These are phyloP conservation scores for Talaromyces sp. DNA, from an alignment of 2,329 filamentous ascomycete species.

Conservation along the genomic window DNA sequence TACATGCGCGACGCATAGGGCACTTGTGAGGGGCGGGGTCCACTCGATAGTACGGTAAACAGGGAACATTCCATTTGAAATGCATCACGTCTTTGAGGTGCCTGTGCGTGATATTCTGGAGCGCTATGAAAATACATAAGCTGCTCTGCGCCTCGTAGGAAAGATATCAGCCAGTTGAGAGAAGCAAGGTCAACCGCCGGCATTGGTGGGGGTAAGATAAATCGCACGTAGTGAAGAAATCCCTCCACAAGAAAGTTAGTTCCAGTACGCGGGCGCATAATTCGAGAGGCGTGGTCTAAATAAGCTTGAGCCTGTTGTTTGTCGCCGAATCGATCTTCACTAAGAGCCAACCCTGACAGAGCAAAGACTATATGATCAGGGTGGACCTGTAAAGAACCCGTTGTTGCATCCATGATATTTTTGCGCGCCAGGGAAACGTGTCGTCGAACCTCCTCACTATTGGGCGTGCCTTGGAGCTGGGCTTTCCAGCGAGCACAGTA, in stretches of 20 bases:
- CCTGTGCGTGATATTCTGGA: constrained; percentile 27
- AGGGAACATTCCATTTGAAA: constrained; percentile 44
- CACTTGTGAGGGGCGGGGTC: constrained; percentile 42
- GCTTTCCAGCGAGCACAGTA: constrained; percentile 44
- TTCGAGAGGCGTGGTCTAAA: constrained; percentile 35
- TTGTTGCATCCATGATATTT: constrained; percentile 32
- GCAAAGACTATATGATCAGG: constrained; percentile 37
- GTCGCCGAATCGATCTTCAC: constrained; percentile 43
- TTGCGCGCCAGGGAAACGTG: constrained; percentile 32
- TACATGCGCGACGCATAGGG: constrained; percentile 40
- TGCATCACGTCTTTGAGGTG: constrained; percentile 32
- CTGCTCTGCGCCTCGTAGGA: constrained; percentile 39
- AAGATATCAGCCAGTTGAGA: constrained; percentile 34
- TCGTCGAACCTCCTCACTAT: constrained; percentile 29
- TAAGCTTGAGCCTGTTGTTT: constrained; percentile 30
- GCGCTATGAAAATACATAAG: constrained; percentile 37
- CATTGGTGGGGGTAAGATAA: constrained; percentile 29
- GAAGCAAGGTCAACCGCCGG: constrained; percentile 19
- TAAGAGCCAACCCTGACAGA: constrained; percentile 39
- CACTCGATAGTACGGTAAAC: constrained; percentile 45
- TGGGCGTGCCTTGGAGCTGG: constrained; percentile 25
- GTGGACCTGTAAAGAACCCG: constrained; percentile 23
- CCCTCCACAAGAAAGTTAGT: constrained; percentile 27
- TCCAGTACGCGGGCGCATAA: constrained; percentile 34
- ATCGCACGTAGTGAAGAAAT: constrained; percentile 40